phyloP scores from a whole-genome alignment of 148 eudicot genomes.

The Cornus controversa region DNA sequence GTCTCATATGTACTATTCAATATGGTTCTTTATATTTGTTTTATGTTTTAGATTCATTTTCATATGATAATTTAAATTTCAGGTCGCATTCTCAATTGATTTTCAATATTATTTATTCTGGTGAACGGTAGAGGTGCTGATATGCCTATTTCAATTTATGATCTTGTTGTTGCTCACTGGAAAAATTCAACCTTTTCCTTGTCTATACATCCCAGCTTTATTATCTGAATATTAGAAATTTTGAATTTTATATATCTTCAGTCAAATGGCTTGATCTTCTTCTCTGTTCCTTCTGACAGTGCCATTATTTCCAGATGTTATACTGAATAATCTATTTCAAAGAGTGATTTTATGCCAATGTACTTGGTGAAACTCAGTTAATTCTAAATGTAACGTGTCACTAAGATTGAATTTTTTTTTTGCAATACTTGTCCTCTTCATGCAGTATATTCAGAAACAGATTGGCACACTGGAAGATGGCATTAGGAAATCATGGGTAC shows the following conservation, averaged over 20 bases:
- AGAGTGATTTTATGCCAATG: neutral
- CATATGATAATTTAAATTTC: neutral
- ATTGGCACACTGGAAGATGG: slow-evolving; percentile 58
- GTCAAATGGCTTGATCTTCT: neutral
- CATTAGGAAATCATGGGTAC: slow-evolving; percentile 82
- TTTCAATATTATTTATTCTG: neutral
- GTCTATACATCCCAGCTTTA: neutral
- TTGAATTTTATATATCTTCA: neutral
- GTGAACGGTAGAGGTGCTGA: neutral
- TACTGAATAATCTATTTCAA: neutral
- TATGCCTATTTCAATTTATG: no score
- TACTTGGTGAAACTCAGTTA: neutral
- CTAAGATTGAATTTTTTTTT: no score
- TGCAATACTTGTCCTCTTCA: neutral
- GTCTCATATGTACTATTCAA: neutral
- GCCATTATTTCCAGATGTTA: neutral
- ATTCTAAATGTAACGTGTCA: neutral
- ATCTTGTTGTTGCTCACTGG: no score
- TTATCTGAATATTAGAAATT: neutral
- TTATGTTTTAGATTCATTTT: neutral
- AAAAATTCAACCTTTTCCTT: no score
- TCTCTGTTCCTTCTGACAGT: neutral
- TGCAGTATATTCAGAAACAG: slow-evolving; percentile 77
- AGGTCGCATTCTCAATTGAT: neutral
- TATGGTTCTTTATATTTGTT: no score